Base-by-base conservation (phyloP, 306 rosid genomes). In the Malus asiatica region DNA sequence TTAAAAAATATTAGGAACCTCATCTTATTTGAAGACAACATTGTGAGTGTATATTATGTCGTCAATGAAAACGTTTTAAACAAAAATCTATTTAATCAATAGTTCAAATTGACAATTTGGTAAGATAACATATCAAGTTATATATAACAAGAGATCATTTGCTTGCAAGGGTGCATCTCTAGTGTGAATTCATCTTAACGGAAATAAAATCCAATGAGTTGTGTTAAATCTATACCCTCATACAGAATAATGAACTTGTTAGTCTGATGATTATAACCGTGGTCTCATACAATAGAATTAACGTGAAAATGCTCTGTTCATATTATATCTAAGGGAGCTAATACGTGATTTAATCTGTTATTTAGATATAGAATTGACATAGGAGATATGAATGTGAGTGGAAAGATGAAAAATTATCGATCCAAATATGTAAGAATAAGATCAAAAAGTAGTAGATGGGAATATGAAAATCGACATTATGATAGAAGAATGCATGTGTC, bases 401-500 rank as follows among this genome's bases (percentile, higher is more conserved):
- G 4, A 74, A 60, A 62, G 27, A 74, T 68, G 44, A 40, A 30
- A 52, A 25, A 51, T 61, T 72, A 72, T 68, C 68, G 20, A 27
- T 11, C 2, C 1, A 66, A 44, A 44, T 44, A 44, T 2, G 57
- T 57, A 61, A 66, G 9, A 64, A 68, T 55, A 30, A 4, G 73
- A 13, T 44, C 1, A 44, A 66, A 72, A 66, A 71, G 30, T 22
- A 22, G 27, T 57, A 76, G 48, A 77, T 72, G 40, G 79, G 73
- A 64, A 77, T 67, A 79, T 52, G 66, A 71, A 75, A 78, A 82
- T 66, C 60, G 83, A 82, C 23, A 83, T 25, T 51, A 73, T 73
- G 52, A 73, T 73, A 67, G 80, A 78, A 32, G 60, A 27, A 77
- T 70, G 85, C 81, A 48, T 48, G 55, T 2, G 89, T 84, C 87